Evolutionary conservation across 768 basidiomycete genomes (phyloP).

Genomic region (Suillus sp.): DNA sequence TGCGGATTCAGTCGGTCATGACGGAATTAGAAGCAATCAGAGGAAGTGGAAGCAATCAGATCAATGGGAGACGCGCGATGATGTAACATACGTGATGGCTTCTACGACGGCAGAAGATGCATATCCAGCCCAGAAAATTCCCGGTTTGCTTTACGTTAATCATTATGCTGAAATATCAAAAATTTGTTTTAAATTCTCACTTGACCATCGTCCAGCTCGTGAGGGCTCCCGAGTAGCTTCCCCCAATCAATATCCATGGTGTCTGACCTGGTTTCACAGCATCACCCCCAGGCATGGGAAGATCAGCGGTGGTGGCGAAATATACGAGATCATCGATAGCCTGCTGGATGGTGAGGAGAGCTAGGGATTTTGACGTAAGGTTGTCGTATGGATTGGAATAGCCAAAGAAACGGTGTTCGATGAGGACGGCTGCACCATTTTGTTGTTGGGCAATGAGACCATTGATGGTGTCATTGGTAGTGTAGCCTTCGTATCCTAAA

Average conservation of each 20-base stretch:
- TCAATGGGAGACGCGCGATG: conserved; percentile 5
- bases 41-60: background rate
- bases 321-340: conserved; percentile 73
- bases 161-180: background rate
- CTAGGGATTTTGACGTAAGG: conserved; percentile 58
- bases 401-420: conserved; percentile 79
- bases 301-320: conserved; percentile 65
- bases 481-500: conserved; percentile 45
- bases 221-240: conserved; percentile 48
- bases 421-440: conserved; percentile 61
- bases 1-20: background rate
- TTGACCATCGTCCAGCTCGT: conserved; percentile 73
- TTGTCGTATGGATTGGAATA: conserved; percentile 69
- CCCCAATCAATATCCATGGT: conserved; percentile 46
- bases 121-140: conserved; percentile 44
- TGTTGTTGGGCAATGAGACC: conserved; percentile 68
- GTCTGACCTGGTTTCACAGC: conserved; percentile 53
- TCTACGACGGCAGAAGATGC: conserved; percentile 51
- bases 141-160: conserved; percentile 36
- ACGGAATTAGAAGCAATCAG: background rate
- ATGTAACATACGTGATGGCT: conserved; percentile 39
- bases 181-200: conserved; percentile 36
- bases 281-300: conserved; percentile 70
- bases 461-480: conserved; percentile 65
- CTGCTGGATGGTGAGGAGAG: conserved; percentile 68